These are phyloP conservation scores for Sphaerulina populicola DNA, from an alignment of 2,329 filamentous ascomycete species.

Conservation along the genomic window DNA sequence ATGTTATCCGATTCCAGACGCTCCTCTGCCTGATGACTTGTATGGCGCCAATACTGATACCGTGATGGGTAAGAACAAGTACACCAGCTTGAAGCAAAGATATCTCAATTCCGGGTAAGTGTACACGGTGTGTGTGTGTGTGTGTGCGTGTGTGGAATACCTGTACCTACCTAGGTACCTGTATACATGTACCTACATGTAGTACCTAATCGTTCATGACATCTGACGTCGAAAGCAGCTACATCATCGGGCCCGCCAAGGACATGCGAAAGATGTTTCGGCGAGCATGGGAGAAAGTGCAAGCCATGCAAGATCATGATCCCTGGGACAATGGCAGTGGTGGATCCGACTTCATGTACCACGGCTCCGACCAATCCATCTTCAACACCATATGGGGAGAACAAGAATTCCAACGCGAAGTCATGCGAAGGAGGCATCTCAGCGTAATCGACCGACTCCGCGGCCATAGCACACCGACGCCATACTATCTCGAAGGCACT, in stretches of 20 bases:
- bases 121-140: not conserved
- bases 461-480: slow-evolving; percentile 8
- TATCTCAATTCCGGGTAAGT: slow-evolving; percentile 23
- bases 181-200: no score
- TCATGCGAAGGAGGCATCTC: slow-evolving; percentile 22
- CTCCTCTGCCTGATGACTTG: slow-evolving; percentile 42
- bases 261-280: slow-evolving; percentile 23
- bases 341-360: slow-evolving; percentile 21
- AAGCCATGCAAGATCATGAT: slow-evolving; percentile 15
- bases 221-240: slow-evolving; percentile 1
- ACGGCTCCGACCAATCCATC: slow-evolving; percentile 18
- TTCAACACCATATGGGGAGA: slow-evolving; percentile 26
- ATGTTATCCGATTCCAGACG: slow-evolving; percentile 47
- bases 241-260: slow-evolving; percentile 22
- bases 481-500: slow-evolving; percentile 18
- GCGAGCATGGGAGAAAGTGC: slow-evolving; percentile 21
- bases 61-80: slow-evolving; percentile 33
- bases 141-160: not conserved
- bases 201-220: not conserved
- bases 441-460: slow-evolving; percentile 7
- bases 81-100: slow-evolving; percentile 23
- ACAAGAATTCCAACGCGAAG: slow-evolving; percentile 28
- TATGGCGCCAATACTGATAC: slow-evolving; percentile 33
- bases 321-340: slow-evolving; percentile 24
- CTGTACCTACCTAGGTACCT: no score